Base-by-base conservation (phyloP, 106 monocot species). In the Phalaenopsis aphrodite region DNA sequence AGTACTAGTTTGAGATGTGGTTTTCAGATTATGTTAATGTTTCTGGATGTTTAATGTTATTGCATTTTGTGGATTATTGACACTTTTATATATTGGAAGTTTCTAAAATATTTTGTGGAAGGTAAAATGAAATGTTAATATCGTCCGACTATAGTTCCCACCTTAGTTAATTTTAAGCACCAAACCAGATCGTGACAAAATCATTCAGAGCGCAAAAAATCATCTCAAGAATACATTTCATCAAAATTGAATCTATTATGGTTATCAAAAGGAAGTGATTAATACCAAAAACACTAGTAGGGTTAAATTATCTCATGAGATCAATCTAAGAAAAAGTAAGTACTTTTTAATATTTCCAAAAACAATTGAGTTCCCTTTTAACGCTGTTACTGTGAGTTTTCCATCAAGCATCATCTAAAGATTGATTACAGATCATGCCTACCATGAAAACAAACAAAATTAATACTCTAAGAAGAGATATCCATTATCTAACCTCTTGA, bases 401-500 rank as follows among this genome's bases (percentile, higher is more conserved):
- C 5, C 23, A 64, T 24, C 64, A 64, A 64, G 23, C 23, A n/a
- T 64, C 64, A 24, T 64, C 24, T 21, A 64, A 64, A 64, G 12
- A 64, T 64, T 21, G 64, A 64, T 8, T 23, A 64, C 64, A 7
- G 64, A 8, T 23, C 64, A 64, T 64, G 7, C 7, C 64, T 64
- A 23, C 23, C 24, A 64, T 64, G n/a, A 64, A 30, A 24, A 23
- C 4, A 64, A 64, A 64, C 7, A 64, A 7, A 64, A 64, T 7
- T n/a, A 64, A 64, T 23, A 8, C 64, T 24, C 64, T 64, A 24
- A 23, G 24, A 64, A 64, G 11, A 52, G 24, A 64, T 21, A 64
- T 64, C 24, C 3, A 64, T 10, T 6, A 74, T 42, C 49, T 49
- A 58, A 89, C 88, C 88, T 89, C 67, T 30, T 89, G 85, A 77